Evolutionary conservation across 139 green algal species (phyloP).

Genomic region (Nannochloris sp.): DNA sequence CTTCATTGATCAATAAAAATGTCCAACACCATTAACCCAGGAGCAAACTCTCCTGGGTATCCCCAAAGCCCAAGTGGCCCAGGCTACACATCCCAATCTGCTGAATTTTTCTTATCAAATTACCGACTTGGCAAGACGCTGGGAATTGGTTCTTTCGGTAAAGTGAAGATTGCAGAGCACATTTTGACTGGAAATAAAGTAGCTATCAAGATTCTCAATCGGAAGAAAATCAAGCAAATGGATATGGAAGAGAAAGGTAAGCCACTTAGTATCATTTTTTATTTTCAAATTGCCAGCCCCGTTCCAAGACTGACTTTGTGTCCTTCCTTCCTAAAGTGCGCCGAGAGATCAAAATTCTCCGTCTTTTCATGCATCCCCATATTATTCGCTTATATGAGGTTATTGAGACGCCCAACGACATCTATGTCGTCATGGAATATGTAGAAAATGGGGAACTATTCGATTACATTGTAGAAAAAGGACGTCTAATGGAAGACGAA

Average conservation of each 20-base stretch:
- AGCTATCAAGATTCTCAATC: conserved; percentile 99
- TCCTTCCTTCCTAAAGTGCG: conserved; percentile 46
- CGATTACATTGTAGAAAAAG: conserved; percentile 99
- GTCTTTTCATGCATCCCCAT: conserved; percentile 99
- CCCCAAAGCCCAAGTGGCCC: no score
- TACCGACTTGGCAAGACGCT: conserved; percentile 96
- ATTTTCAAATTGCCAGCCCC: neutral
- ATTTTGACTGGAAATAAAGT: conserved; percentile 96
- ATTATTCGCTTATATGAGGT: conserved; percentile 99
- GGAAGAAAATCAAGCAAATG: conserved; percentile 98
- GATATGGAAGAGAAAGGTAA: conserved; percentile 99
- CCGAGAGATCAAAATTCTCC: conserved; percentile 94
- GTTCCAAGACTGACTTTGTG: neutral
- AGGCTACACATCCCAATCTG: conserved; percentile 9
- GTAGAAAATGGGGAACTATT: conserved; percentile 96
- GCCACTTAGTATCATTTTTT: neutral
- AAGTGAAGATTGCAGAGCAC: conserved; percentile 97
- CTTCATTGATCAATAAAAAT: no score
- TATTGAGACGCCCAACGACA: conserved; percentile 93
- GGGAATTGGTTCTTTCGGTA: conserved; percentile 98
- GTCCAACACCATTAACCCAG: no score
- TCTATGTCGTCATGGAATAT: conserved; percentile 99
- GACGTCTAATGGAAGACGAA: conserved; percentile 92
- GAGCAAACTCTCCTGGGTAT: no score
- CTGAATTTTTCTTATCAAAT: conserved; percentile 88